A percentile compares a stretch with the other conserved stretches of the same genome.
Evolutionary conservation across 1,284 basidiomycete genomes (phyloP).

Genomic region (Baeospora myosura): DNA sequence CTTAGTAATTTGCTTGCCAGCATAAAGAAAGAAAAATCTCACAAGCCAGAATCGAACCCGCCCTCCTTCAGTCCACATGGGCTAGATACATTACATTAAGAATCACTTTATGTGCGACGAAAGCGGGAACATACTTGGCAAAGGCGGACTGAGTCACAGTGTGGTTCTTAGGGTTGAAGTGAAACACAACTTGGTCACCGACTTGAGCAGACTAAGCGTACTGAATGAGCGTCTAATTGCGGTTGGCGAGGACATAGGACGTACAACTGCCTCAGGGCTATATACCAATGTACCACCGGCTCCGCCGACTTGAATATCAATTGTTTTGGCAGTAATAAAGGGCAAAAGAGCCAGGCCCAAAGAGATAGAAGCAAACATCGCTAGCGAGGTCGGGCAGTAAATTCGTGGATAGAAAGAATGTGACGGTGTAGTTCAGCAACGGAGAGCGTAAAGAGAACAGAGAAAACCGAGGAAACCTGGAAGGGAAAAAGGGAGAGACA

Average conservation of each 20-base stretch:
- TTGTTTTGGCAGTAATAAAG: slow-evolving; percentile 37
- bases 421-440: slow-evolving; percentile 8
- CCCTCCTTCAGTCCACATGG: slow-evolving; percentile 42
- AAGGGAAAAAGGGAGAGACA: slow-evolving; percentile 17
- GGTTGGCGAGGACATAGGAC: background rate
- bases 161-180: slow-evolving; percentile 39
- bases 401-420: slow-evolving; percentile 3
- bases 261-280: slow-evolving; percentile 45
- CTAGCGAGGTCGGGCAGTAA: slow-evolving; percentile 31
- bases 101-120: background rate
- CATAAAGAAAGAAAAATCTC: slow-evolving; percentile 17
- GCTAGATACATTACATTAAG: slow-evolving; percentile 16
- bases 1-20: background rate
- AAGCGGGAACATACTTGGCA: background rate
- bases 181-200: slow-evolving; percentile 55
- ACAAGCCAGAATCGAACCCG: slow-evolving; percentile 57
- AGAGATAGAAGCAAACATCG: slow-evolving; percentile 40
- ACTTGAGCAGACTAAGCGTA: slow-evolving; percentile 25
- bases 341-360: slow-evolving; percentile 41
- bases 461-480: no score
- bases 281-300: slow-evolving; percentile 33
- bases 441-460: slow-evolving; percentile 19
- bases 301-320: slow-evolving; percentile 50
- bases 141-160: background rate
- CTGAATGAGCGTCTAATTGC: slow-evolving; percentile 22